Base-by-base conservation (phyloP, 140 eudicot species). In the Cichorium intybus region DNA sequence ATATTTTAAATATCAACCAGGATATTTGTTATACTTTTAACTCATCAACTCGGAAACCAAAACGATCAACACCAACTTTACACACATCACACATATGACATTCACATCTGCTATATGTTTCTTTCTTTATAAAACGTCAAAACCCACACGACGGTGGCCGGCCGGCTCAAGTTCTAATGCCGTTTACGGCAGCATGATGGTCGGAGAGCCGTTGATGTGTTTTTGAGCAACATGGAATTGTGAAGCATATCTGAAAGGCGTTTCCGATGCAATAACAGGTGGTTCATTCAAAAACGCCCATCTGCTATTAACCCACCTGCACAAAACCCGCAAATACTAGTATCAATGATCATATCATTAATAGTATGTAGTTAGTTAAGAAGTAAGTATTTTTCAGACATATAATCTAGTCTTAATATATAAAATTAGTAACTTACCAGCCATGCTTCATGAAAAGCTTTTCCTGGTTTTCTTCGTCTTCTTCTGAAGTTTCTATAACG, bases 221-320 rank as follows among this genome's bases (percentile, higher is more conserved):
- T 49, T 28, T n/a, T n/a, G 17, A 7, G 56, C 54, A 31, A 77
- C 65, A 65, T 71, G 82, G 43, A 71, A 77, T 6, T 77, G 82
- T 16, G 82, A 26, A 24, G 81, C 77, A 14, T 77, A 77, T 66
- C 72, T 41, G 17, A 24, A 39, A 5, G 69, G 81, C 1, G 82
- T 72, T 50, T 71, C 82, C 1, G 81, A 61, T 70, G 54, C 62
- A 18, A 77, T 71, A 37, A 77, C 82, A 0, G 82, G 82, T 49
- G 82, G 78, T 57, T 77, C 78, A 11, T 77, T 77, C 27, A 77
- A 39, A 61, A 77, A 77, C 56, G 82, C 82, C 82, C 82, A 77
- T 22, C 51, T 71, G 33, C 82, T 77, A 29, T 67, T 71, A 0
- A 31, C 58, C 82, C 82, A 77, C 82, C 82, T 71, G 64, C 69